These are phyloP conservation scores for Umbelopsis sp. DNA, from an alignment of 192 early-diverging fungal species.

Conservation along the genomic window DNA sequence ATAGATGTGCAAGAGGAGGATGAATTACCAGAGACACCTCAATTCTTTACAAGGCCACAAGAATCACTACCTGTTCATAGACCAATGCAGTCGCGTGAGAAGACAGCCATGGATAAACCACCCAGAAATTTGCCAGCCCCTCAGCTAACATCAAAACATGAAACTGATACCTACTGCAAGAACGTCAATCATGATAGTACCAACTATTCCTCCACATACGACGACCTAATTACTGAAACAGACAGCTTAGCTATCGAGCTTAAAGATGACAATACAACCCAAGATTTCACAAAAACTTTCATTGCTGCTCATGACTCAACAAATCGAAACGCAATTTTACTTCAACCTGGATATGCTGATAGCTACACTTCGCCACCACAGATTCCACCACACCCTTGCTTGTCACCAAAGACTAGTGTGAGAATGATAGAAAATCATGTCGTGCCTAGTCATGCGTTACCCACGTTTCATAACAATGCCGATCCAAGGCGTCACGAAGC, in stretches of 20 bases:
- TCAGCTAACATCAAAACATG: neutral
- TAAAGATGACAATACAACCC: neutral
- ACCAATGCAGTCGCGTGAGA: neutral
- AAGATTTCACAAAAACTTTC: neutral
- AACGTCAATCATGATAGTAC: neutral
- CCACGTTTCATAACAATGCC: neutral
- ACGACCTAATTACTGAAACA: neutral
- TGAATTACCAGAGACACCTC: neutral
- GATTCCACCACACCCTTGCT: neutral
- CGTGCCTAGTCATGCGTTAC: neutral
- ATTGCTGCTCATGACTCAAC: neutral
- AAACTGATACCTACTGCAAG: neutral
- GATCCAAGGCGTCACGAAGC: neutral
- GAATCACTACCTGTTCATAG: neutral
- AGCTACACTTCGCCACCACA: neutral
- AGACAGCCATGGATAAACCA: neutral
- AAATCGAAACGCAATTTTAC: neutral
- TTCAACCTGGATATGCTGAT: neutral
- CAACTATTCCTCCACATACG: neutral
- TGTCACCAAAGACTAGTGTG: neutral
- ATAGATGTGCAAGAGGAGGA: neutral
- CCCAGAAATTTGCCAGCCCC: neutral
- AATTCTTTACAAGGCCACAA: neutral
- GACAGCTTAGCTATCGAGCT: neutral
- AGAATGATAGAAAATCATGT: neutral